These are phyloP conservation scores for Aspergillus calidoustus DNA, from an alignment of 2,329 filamentous ascomycete genomes.

Conservation along the genomic window DNA sequence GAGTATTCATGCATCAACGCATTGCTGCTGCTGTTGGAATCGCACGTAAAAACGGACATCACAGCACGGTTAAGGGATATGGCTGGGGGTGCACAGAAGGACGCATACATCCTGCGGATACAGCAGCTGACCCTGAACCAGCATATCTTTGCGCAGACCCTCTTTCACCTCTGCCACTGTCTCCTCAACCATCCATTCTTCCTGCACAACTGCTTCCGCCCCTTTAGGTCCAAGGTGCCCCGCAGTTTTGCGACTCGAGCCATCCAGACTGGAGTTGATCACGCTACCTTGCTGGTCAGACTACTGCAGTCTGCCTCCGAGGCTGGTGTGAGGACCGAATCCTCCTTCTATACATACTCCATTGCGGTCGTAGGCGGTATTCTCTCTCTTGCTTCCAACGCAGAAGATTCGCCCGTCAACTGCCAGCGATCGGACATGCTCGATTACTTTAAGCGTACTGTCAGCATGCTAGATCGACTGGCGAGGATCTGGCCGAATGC, in stretches of 20 bases:
- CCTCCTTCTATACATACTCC: constrained; percentile 41
- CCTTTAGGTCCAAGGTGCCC: constrained; percentile 31
- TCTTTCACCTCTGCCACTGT: constrained; percentile 43
- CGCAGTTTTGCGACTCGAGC: constrained; percentile 35
- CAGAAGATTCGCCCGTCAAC: no score
- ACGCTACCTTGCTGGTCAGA: constrained; percentile 35
- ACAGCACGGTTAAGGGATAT: no score
- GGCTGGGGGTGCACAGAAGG: no score
- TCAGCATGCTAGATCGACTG: no score
- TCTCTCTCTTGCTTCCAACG: not conserved
- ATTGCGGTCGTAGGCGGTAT: constrained; percentile 33
- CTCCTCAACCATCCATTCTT: constrained; percentile 45
- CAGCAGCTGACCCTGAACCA: no score
- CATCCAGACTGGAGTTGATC: constrained; percentile 32
- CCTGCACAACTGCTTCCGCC: constrained; percentile 31
- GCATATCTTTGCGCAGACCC: constrained; percentile 26
- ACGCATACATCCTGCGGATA: no score
- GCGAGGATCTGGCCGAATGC: no score
- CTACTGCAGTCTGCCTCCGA: constrained; percentile 30
- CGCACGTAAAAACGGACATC: no score
- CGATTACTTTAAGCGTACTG: no score
- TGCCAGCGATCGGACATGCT: no score
- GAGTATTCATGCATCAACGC: no score
- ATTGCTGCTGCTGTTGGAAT: no score
- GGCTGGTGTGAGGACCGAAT: constrained; percentile 27